Evolutionary conservation across 2,329 filamentous ascomycete genomes (phyloP), one percentile per base, ranked within the genome.

Genomic region (Metarhizium robertsii): DNA sequence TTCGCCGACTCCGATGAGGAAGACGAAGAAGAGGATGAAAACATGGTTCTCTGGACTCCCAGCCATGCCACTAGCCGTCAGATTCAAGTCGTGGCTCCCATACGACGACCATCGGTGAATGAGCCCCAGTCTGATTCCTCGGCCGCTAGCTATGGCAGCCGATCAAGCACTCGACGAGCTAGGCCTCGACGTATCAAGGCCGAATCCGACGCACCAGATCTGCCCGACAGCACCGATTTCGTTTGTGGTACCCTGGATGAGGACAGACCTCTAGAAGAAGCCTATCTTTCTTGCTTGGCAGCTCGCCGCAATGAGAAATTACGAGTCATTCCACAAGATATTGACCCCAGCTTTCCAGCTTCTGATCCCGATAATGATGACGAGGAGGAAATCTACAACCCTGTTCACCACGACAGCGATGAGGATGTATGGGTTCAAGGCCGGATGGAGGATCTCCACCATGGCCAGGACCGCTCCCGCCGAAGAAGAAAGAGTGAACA

Each of bases 161-260:
- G 55, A 40, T 48, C 52, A 20, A 55, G 70, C 52, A 68, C 62
- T 49, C 71, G 65, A 11, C 66, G 64, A 10, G 51, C 58, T 55
- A 64, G 57, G 50, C 53, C 54, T 20, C 57, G 55, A 34, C 65
- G 64, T 25, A 58, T 61, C 48, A 68, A 66, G 60, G 60, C 63
- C 45, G 64, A 65, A 30, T 62, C 66, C 43, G 79, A 80, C 29
- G 88, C 87, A 1, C 89, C 90, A 2, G 90, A 96, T 66, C 78
- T 99, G 11, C 94, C 94, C 1, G 94, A 99, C 69, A 96, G 92
- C 71, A 97, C 94, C 14, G 94, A 99, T 69, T 99, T 99, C 62
- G 94, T 99, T n/a, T 97, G 94, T 66, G 94, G 94, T 57, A 99
- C 94, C 1, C 78, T 99, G 20, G 94, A 99, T 61, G 94, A 99